Percentiles rank a stretch among this genome's conserved stretches.
These are phyloP conservation scores for Blumeria graminis DNA, from an alignment of 2,329 filamentous ascomycete species.

Conservation along the genomic window DNA sequence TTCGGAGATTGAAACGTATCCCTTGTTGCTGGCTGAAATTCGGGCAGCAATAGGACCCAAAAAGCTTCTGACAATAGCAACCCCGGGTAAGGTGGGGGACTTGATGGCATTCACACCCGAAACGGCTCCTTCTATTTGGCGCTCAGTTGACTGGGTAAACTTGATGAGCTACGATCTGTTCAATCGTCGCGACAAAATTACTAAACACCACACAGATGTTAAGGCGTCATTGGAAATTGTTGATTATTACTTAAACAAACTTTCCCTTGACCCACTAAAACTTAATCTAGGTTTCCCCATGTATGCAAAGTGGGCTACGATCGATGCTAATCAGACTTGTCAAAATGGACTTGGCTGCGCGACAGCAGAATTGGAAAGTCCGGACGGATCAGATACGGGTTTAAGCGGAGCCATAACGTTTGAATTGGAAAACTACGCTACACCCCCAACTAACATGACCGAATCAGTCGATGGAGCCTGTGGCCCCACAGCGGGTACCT, in stretches of 20 bases:
- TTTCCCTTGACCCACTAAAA: slow-evolving; percentile 21
- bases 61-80: slow-evolving; percentile 41
- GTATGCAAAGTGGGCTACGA: slow-evolving; percentile 40
- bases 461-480: slow-evolving; percentile 5
- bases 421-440: slow-evolving; percentile 1
- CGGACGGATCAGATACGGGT: slow-evolving; percentile 27
- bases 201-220: slow-evolving; percentile 39
- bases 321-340: slow-evolving; percentile 18
- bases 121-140: slow-evolving; percentile 32
- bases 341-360: slow-evolving; percentile 25
- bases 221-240: slow-evolving; percentile 28
- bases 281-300: slow-evolving; percentile 42
- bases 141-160: slow-evolving; percentile 41
- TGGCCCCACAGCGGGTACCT: slow-evolving; percentile 3
- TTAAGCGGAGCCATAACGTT: slow-evolving; percentile 5
- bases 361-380: slow-evolving; percentile 31
- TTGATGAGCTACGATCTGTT: slow-evolving; percentile 48
- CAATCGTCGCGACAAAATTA: slow-evolving; percentile 40
- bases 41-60: slow-evolving; percentile 28
- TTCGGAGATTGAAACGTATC: slow-evolving; percentile 39
- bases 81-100: slow-evolving; percentile 37
- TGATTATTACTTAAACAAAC: slow-evolving; percentile 31
- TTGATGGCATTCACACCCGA: slow-evolving; percentile 41
- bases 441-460: slow-evolving; percentile 5
- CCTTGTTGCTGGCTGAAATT: slow-evolving; percentile 32